Evolutionary conservation across 352 stramenopile genomes (phyloP), one percentile per base, ranked within the genome.

Genomic region (Pythium utonaiense): DNA sequence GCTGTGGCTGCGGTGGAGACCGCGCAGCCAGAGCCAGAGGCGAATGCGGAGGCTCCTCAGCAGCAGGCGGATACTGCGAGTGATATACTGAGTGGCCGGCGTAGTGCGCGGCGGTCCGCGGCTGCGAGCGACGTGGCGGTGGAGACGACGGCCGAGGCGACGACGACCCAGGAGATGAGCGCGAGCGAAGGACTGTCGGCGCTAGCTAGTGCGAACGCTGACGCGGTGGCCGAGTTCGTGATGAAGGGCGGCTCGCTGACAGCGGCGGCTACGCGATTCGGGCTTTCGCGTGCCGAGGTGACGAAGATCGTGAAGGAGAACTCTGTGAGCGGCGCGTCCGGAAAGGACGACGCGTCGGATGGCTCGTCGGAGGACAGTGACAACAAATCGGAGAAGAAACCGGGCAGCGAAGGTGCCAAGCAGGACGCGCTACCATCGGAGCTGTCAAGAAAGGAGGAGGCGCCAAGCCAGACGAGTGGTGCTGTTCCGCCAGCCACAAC

Each of bases 241-340:
- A 25, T 30, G 27, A 41, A 51, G 3, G 69, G 69, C n/a, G 69
- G 59, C 8, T 74, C 69, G 13, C 47, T 74, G 9, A 42, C 66
- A 0, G 58, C 62, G 22, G 67, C 64, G 16, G 70, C 67, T 5
- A 54, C 60, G 6, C 68, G 62, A 36, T 77, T 80, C 25, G 57
- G 60, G 8, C 16, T 75, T 45, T 70, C 66, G 12, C 66, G 72
- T 16, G 53, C 54, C 0, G 64, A 76, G 24, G 63, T 74, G 9
- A 52, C 67, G 9, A 69, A 57, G 44, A 55, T 74, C 25, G 33
- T 71, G 19, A 69, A 75, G 41, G 58, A 67, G 16, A 62, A 55
- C 1, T 62, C 45, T 1, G 54, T 63, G 14, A 33, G 45, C 6
- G 28, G 33, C 17, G 14, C 49, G 1, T 50, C 28, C 12, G 42